A percentile compares a stretch with the other conserved stretches of the same genome.
Evolutionary conservation across 306 rosid species (phyloP).

Genomic region (Trichosanthes truncata): DNA sequence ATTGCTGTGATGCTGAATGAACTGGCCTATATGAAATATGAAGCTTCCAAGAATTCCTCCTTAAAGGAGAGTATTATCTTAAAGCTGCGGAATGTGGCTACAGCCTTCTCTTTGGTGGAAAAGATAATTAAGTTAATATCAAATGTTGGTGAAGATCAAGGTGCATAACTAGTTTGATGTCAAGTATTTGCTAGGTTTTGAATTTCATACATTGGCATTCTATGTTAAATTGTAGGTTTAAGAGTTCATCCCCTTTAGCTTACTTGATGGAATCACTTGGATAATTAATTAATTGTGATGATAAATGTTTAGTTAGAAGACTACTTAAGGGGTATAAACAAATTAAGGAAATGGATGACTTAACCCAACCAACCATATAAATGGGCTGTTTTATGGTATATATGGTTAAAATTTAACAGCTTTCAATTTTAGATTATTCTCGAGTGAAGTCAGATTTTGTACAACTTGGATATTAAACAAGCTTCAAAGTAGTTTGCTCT

Average conservation of each 20-base stretch:
- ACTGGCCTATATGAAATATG: constrained; percentile 75
- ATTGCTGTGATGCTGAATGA: constrained; percentile 86
- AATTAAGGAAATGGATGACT: background rate
- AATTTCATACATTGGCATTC: background rate
- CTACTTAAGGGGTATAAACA: background rate
- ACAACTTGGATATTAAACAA: background rate
- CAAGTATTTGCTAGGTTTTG: background rate
- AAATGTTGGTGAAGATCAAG: constrained; percentile 46
- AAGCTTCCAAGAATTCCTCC: constrained; percentile 56
- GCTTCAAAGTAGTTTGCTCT: background rate
- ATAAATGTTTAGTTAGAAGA: background rate
- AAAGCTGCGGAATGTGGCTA: constrained; percentile 61
- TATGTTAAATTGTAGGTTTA: background rate
- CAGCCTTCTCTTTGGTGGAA: constrained; percentile 79
- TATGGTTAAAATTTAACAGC: background rate
- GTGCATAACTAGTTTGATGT: constrained; percentile 24
- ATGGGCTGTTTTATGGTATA: background rate
- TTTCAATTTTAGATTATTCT: background rate
- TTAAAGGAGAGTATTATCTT: constrained; percentile 37
- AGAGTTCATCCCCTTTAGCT: background rate
- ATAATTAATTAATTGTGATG: background rate
- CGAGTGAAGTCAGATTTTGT: background rate
- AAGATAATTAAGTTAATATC: constrained; percentile 71
- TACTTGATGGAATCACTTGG: background rate
- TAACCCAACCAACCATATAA: background rate